Evolutionary conservation across 345 rosid genomes (phyloP), one percentile per base, ranked within the genome.

Genomic region (Eucalyptus pauciflora): DNA sequence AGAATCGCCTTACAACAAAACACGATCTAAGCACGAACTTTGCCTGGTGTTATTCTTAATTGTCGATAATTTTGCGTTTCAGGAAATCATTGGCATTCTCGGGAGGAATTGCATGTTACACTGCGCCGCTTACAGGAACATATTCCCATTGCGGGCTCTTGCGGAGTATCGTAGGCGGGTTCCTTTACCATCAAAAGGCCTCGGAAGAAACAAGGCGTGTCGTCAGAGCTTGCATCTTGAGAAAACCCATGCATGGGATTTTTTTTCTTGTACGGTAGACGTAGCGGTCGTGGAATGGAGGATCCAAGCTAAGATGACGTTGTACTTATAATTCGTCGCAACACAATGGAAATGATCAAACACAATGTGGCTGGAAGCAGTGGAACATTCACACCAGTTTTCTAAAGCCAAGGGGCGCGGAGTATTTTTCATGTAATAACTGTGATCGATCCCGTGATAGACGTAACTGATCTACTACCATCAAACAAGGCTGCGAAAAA

Each of bases 91-190:
- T 51, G 94, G 95, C 76, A 91, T 87, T 12, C 91, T 88, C 90
- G 88, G 87, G 91, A 94, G 89, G 87, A 94, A 92, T 87, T 90
- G 93, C 88, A 91, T 90, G 94, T 69, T 92, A 50, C 94, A 91
- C 58, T 93, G 90, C 67, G 89, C 93, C 52, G 54, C 87, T 33
- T 92, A 93, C 54, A 90, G 91, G 87, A 93, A 91, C 37, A 89
- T 90, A 54, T 93, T 88, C 58, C 94, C 94, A 9, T 22, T 91
- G 87, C 92, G 93, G 94, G 94, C 94, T 85, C 90, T 94, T 2
- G 95, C 93, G 5, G 93, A 93, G 81, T 94, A 91, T 69, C 33
- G 88, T 12, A 87, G 83, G 62, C 81, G 33, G 20, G 89, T 92
- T 50, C 89, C 86, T 15, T 85, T 89, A 79, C 92, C 91, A 11